Percentiles rank a stretch among this genome's conserved stretches.
These are phyloP conservation scores for Melastoma malabathricum DNA, from an alignment of 345 rosid species.

Conservation along the genomic window DNA sequence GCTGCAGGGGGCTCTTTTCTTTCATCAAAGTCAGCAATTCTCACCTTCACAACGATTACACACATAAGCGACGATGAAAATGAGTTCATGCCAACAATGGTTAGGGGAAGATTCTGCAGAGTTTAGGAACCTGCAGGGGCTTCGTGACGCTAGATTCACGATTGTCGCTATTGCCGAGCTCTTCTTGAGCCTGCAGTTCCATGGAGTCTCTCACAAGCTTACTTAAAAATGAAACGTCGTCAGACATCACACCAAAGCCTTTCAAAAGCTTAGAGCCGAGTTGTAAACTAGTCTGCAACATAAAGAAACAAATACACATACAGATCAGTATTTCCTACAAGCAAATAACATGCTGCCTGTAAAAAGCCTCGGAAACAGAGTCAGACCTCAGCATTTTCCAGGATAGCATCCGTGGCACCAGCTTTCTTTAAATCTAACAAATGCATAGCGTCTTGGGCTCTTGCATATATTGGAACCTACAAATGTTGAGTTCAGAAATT, in stretches of 20 bases:
- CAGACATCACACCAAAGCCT: constrained; percentile 95
- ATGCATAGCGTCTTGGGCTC: constrained; percentile 78
- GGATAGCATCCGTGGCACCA: constrained; percentile 86
- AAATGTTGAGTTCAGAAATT: no score
- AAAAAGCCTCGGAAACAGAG: neutral
- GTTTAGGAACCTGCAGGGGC: constrained; percentile 34
- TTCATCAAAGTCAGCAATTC: no score
- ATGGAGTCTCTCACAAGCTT: constrained; percentile 66
- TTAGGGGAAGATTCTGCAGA: neutral
- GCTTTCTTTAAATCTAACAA: constrained; percentile 85
- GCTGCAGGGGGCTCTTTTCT: no score
- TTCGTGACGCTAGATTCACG: constrained; percentile 29
- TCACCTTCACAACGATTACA: no score
- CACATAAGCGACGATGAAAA: no score
- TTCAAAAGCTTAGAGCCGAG: constrained; percentile 84
- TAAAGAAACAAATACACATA: constrained; percentile 2
- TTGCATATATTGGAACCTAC: constrained; percentile 78
- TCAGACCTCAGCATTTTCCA: constrained; percentile 79
- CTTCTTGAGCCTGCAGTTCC: constrained; percentile 76
- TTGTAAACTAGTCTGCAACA: constrained; percentile 84
- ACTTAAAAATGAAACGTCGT: constrained; percentile 71
- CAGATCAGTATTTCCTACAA: neutral
- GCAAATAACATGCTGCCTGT: neutral
- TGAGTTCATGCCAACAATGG: no score
- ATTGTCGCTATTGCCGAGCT: constrained; percentile 20